A percentile compares a stretch with the other conserved stretches of the same genome.
phyloP scores from a whole-genome alignment of 345 rosid species.

The Gossypium anomalum region DNA sequence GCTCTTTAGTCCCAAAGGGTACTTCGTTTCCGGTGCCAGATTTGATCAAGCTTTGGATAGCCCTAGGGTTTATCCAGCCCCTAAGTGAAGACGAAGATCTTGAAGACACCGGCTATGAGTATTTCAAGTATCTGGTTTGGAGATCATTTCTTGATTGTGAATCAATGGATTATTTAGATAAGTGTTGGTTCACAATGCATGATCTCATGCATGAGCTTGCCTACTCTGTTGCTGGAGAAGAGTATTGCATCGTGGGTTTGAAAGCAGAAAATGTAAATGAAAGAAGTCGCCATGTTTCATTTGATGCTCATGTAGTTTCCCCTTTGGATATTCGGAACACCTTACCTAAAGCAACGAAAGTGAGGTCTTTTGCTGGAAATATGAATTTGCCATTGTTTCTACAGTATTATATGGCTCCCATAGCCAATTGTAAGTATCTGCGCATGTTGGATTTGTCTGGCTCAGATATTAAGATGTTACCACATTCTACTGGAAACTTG shows the following conservation, averaged over 20 bases:
- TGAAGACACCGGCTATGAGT: not conserved
- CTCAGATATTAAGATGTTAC: not conserved
- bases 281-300: not conserved
- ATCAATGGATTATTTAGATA: not conserved
- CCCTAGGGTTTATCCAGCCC: not conserved
- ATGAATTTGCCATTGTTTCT: too few relatives aligned
- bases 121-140: not conserved
- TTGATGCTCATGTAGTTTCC: not conserved
- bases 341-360: not conserved
- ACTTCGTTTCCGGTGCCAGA: rapidly evolving
- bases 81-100: not conserved
- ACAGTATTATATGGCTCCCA: too few relatives aligned
- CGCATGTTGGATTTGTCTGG: not conserved
- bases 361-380: not conserved
- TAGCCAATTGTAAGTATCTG: not conserved
- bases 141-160: not conserved
- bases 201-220: not conserved
- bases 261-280: not conserved
- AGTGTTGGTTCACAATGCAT: not conserved
- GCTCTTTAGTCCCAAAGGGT: not conserved
- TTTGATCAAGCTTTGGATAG: not conserved
- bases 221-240: not conserved
- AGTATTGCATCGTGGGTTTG: not conserved
- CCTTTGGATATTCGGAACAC: not conserved
- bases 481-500: not conserved